These are phyloP conservation scores for Curvularia hawaiiensis DNA, from an alignment of 2,329 filamentous ascomycete genomes.

Conservation along the genomic window DNA sequence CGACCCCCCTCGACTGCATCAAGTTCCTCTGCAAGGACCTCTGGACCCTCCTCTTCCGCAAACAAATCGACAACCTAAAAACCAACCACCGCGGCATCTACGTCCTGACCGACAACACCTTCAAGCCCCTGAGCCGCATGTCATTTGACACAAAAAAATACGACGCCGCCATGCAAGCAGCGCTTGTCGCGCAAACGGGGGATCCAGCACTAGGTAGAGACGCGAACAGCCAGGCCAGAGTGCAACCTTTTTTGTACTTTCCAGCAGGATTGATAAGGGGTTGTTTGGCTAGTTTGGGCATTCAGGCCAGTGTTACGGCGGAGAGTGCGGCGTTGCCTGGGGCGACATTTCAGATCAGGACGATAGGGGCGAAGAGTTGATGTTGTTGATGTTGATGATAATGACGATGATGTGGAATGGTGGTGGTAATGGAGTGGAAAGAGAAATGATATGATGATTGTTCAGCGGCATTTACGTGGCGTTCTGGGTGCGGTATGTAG, in stretches of 20 bases:
- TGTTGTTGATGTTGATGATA: not conserved
- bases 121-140: constrained; percentile 89
- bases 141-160: constrained; percentile 66
- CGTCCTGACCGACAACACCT: constrained; percentile 90
- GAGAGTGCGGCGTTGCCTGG: constrained; percentile 85
- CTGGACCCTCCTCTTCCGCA: constrained; percentile 92
- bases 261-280: constrained; percentile 92
- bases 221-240: constrained; percentile 49
- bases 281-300: constrained; percentile 88
- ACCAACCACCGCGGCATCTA: constrained; percentile 98
- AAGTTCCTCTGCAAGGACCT: constrained; percentile 99
- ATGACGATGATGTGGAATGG: no score
- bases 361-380: constrained; percentile 70
- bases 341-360: constrained; percentile 96
- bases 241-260: constrained; percentile 80
- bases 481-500: not conserved
- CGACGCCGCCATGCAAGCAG: constrained; percentile 32
- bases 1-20: constrained; percentile 91
- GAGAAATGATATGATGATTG: not conserved
- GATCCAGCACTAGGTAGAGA: constrained; percentile 53
- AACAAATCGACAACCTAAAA: constrained; percentile 98
- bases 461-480: not conserved
- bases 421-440: not conserved
- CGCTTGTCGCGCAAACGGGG: constrained; percentile 40
- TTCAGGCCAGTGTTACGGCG: constrained; percentile 88